Percentiles rank a stretch among this genome's conserved stretches.
Conservation (phyloP, 2,329 filamentous ascomycete species). For the Phialocephala subalpina region DNA sequence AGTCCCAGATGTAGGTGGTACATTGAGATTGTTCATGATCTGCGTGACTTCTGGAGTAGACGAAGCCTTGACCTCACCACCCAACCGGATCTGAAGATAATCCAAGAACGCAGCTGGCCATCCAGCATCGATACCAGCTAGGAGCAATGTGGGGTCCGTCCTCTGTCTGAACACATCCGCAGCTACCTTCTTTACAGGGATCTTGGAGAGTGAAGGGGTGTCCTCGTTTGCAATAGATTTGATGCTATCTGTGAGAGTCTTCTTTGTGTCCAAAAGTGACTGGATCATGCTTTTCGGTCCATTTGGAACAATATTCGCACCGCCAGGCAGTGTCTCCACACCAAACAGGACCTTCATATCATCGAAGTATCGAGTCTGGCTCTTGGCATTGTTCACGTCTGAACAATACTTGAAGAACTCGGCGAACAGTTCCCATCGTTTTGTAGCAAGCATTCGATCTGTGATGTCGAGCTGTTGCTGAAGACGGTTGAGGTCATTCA, state of each 20-base stretch:
- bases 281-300: neutral
- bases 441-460: no score
- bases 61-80: no score
- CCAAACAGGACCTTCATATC: neutral
- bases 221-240: neutral
- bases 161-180: constrained; percentile 8
- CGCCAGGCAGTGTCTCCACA: neutral
- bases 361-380: neutral
- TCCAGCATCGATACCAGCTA: constrained; percentile 24
- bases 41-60: no score
- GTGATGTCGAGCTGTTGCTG: no score
- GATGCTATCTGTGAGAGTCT: neutral
- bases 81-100: constrained; percentile 3
- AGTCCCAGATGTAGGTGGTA: no score
- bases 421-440: neutral
- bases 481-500: no score
- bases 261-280: neutral
- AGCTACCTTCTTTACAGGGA: neutral
- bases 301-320: neutral
- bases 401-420: constrained; percentile 3
- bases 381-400: neutral
- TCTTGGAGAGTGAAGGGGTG: neutral
- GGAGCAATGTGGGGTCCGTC: constrained; percentile 22
- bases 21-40: no score
- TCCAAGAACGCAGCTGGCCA: constrained; percentile 22